Evolutionary conservation across 768 basidiomycete species (phyloP).

Genomic region (Suillus clintonianus): DNA sequence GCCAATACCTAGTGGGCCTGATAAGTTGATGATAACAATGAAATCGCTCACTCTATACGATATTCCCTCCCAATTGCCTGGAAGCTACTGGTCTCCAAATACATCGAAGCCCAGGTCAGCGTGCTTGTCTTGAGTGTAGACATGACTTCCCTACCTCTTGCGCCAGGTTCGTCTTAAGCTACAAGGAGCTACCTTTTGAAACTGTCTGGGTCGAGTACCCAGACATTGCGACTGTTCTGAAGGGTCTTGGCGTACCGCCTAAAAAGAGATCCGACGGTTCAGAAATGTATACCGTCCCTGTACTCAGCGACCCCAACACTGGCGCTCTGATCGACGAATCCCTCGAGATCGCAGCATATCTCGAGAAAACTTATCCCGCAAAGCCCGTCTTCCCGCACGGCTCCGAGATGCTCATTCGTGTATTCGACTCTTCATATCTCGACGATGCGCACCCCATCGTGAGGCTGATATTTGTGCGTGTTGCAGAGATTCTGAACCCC

Average conservation of each 20-base stretch:
- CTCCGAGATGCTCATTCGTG: slow-evolving; percentile 39
- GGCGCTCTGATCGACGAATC: slow-evolving; percentile 41
- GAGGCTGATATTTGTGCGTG: slow-evolving; percentile 18
- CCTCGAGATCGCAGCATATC: slow-evolving; percentile 44
- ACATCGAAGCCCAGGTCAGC: slow-evolving; percentile 34
- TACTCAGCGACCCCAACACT: slow-evolving; percentile 44
- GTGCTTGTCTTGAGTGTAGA: too few relatives aligned
- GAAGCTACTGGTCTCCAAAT: slow-evolving; percentile 34
- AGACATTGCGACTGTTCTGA: slow-evolving; percentile 41
- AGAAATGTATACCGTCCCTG: slow-evolving; percentile 45
- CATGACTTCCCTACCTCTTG: not conserved
- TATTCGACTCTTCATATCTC: slow-evolving; percentile 35
- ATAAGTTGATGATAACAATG: not conserved
- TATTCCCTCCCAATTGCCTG: slow-evolving; percentile 23
- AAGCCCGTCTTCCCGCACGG: slow-evolving; percentile 14
- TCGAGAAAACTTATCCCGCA: slow-evolving; percentile 46
- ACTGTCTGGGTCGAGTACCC: slow-evolving; percentile 55
- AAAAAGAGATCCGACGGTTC: slow-evolving; percentile 15
- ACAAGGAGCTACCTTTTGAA: slow-evolving; percentile 40
- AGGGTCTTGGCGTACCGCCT: slow-evolving; percentile 22
- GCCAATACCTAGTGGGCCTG: not conserved
- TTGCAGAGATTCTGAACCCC: slow-evolving; percentile 25
- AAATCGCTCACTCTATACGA: slow-evolving; percentile 26
- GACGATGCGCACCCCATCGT: slow-evolving; percentile 12
- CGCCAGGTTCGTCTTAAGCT: slow-evolving; percentile 30